Percentiles rank a stretch among this genome's conserved stretches.
These are phyloP conservation scores for Schizosaccharomyces pombe DNA, from an alignment of 805 yeast genomes.

Conservation along the genomic window DNA sequence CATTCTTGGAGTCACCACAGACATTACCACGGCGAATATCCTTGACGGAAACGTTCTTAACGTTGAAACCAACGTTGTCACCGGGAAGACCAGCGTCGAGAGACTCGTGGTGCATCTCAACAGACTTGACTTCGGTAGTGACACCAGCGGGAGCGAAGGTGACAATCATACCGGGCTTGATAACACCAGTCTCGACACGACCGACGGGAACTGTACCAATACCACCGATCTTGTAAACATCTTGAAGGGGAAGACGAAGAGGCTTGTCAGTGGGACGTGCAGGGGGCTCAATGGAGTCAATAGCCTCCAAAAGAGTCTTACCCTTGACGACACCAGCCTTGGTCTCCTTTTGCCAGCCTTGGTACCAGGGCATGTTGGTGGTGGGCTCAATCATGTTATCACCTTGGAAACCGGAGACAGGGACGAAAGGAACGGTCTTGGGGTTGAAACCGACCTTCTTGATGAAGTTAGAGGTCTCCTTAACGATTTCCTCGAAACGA, in stretches of 20 bases:
- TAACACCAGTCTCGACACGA: constrained; percentile 79
- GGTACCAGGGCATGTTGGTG: constrained; percentile 66
- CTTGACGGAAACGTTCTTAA: constrained; percentile 72
- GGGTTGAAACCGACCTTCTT: constrained; percentile 71
- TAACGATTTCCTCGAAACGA: constrained; percentile 55
- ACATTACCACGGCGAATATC: constrained; percentile 86
- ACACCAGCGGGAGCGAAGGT: constrained; percentile 79
- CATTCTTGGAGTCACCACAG: constrained; percentile 73
- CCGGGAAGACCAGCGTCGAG: constrained; percentile 64
- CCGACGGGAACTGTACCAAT: constrained; percentile 85
- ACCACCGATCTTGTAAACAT: constrained; percentile 84
- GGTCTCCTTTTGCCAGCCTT: constrained; percentile 68
- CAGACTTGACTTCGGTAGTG: constrained; percentile 75
- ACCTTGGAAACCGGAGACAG: constrained; percentile 83
- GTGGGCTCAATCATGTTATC: constrained; percentile 78
- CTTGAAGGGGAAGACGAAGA: constrained; percentile 73
- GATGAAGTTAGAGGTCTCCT: constrained; percentile 59
- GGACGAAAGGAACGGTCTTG: constrained; percentile 65
- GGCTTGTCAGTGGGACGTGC: constrained; percentile 65
- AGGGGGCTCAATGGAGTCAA: constrained; percentile 64
- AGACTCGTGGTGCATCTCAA: constrained; percentile 71
- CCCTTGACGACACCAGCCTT: constrained; percentile 48
- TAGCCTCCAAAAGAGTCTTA: constrained; percentile 65
- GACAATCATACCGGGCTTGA: constrained; percentile 79
- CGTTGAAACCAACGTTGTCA: constrained; percentile 80